Evolutionary conservation across 345 rosid species (phyloP).

Genomic region (Nephelium lappaceum): DNA sequence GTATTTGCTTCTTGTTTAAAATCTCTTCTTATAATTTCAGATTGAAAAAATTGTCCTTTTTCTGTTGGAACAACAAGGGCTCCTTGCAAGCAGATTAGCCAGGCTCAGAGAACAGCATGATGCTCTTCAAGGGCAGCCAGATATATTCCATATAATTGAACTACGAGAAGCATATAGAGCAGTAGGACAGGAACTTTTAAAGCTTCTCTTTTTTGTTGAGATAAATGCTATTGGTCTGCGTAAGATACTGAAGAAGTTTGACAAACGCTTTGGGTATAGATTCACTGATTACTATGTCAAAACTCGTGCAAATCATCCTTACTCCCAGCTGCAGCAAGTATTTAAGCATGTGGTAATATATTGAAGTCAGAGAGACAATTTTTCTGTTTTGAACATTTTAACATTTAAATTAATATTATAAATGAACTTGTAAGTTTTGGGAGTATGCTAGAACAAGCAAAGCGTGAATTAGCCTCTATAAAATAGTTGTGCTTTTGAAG

Average conservation of each 20-base stretch:
- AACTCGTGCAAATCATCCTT: conserved; percentile 98
- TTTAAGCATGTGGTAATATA: conserved; percentile 97
- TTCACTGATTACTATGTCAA: conserved; percentile 91
- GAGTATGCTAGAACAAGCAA: neutral
- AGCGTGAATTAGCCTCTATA: neutral
- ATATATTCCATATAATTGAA: conserved; percentile 57
- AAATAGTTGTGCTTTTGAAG: conserved; percentile 6
- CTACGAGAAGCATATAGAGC: conserved; percentile 81
- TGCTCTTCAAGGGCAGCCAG: conserved; percentile 65
- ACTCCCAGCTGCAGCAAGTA: conserved; percentile 98
- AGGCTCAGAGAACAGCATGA: conserved; percentile 70
- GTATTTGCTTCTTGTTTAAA: neutral
- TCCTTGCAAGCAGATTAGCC: conserved; percentile 69
- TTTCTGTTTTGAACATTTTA: conserved; percentile 17
- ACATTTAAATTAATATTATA: conserved; percentile 3
- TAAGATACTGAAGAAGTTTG: conserved; percentile 94
- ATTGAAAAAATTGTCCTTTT: conserved; percentile 95
- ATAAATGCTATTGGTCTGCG: conserved; percentile 91
- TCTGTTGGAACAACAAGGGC: conserved; percentile 95
- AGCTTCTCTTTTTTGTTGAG: conserved; percentile 85
- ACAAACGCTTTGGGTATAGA: conserved; percentile 92
- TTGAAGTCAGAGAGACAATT: conserved; percentile 10
- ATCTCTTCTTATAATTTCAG: conserved; percentile 45
- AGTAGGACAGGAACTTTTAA: conserved; percentile 75
- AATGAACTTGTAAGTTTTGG: neutral